Evolutionary conservation across 2,329 filamentous ascomycete genomes (phyloP), one percentile per base, ranked within the genome.

Genomic region (Clonostachys solani): DNA sequence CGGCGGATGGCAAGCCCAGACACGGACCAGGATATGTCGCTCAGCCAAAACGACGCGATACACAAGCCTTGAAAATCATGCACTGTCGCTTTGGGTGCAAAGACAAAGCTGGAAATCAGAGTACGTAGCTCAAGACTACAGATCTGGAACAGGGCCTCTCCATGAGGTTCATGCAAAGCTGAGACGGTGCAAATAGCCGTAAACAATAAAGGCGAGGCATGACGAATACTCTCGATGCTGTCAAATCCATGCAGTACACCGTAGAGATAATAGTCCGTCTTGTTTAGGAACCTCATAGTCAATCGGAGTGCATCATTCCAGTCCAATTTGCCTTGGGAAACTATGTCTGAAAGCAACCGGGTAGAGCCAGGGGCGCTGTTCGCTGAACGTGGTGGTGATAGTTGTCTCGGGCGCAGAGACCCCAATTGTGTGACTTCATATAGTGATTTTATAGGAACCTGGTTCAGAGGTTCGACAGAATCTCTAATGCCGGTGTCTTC

Each of bases 11-110:
- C 75, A 47, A 74, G 68, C 0, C 80, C 80, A 0, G 78, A 81
- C 1, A 84, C 66, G 53, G 79, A 83, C 78, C 81, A 83, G 6
- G 77, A 81, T 19, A 83, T 66, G 50, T 84, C 80, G 5, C 77
- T 78, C 0, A 84, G 67, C 81, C 81, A 84, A 53, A 83, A 84
- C 0, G 80, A 75, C 0, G 77, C 80, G 5, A 84, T 74, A 38
- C 78, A 81, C 37, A 84, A 70, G 10, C 23, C 23, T 9, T 29
- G 23, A 8, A 29, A 29, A 29, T 29, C 23, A 29, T 29, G 23
- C 23, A 29, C 23, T 29, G 23, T 29, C 9, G 23, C 23, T 10
- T 29, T 29, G 4, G 23, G 23, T 4, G 78, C 81, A 3, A 80
- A 70, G 18, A 84, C 71, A 47, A 79, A 75, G 47, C 83, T 80